Conservation (phyloP, 805 yeast species). For the Lipomyces yamadae region DNA sequence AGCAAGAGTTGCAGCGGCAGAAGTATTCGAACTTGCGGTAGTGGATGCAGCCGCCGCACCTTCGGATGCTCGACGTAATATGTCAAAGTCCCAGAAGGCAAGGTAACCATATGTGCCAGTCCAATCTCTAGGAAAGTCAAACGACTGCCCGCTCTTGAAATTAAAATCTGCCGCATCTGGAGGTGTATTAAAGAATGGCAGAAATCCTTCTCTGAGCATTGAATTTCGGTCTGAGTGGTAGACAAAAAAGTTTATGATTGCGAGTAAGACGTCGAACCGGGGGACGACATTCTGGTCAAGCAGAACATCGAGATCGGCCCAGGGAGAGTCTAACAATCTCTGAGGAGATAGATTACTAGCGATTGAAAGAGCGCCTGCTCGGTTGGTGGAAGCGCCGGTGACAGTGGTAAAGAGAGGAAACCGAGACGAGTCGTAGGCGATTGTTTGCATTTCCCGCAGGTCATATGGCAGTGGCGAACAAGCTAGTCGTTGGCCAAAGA, state of each 20-base stretch:
- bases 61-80: conserved; percentile 28
- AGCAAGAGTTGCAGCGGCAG: not conserved
- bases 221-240: conserved; percentile 24
- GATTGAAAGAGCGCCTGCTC: conserved; percentile 16
- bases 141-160: conserved; percentile 15
- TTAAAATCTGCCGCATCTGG: conserved; percentile 27
- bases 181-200: conserved; percentile 34
- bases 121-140: conserved; percentile 35
- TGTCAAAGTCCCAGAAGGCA: conserved; percentile 36
- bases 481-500: conserved; percentile 33
- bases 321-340: conserved; percentile 31
- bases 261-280: conserved; percentile 29
- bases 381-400: conserved; percentile 7
- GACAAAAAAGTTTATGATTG: conserved; percentile 30
- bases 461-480: conserved; percentile 20
- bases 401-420: conserved; percentile 31
- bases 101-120: conserved; percentile 34
- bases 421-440: conserved; percentile 34
- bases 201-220: conserved; percentile 28
- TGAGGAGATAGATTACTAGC: conserved; percentile 16
- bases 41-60: conserved; percentile 13
- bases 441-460: conserved; percentile 32
- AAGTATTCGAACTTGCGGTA: not conserved
- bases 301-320: conserved; percentile 20
- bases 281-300: conserved; percentile 22